phyloP scores from a whole-genome alignment of 345 rosid species.

The Brassica carinata region DNA sequence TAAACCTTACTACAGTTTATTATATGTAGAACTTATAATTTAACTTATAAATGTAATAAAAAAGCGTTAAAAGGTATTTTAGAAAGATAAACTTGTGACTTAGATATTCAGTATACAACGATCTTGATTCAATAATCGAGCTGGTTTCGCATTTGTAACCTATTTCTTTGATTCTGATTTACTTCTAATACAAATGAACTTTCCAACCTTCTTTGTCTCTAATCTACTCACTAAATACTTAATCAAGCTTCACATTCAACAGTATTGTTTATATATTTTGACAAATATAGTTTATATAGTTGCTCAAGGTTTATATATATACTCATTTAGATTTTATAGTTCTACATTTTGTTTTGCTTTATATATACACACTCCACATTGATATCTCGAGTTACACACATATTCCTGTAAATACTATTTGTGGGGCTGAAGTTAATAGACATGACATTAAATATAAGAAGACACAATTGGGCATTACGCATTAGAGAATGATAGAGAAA shows the following conservation, averaged over 20 bases:
- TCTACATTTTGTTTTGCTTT: background rate
- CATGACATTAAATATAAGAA: conserved; percentile 24
- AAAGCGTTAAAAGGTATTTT: background rate
- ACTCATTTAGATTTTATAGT: background rate
- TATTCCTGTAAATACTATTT: conserved; percentile 1
- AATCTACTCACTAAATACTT: no score
- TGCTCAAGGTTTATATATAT: background rate
- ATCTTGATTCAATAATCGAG: no score
- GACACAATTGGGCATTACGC: conserved; percentile 5
- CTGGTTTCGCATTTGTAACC: no score
- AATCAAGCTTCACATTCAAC: no score
- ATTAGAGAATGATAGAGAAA: conserved; percentile 22
- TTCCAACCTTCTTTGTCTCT: no score
- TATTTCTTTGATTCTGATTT: no score
- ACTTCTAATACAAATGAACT: no score
- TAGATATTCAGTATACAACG: no score
- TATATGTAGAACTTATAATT: background rate
- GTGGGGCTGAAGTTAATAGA: conserved; percentile 1
- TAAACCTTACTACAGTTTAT: background rate
- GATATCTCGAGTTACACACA: conserved; percentile 1
- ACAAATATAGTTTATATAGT: background rate
- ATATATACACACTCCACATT: background rate
- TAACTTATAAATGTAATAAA: background rate
- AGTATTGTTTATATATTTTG: background rate
- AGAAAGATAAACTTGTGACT: no score